Evolutionary conservation across 345 rosid species (phyloP).

Genomic region (Lenwebbia sp.): DNA sequence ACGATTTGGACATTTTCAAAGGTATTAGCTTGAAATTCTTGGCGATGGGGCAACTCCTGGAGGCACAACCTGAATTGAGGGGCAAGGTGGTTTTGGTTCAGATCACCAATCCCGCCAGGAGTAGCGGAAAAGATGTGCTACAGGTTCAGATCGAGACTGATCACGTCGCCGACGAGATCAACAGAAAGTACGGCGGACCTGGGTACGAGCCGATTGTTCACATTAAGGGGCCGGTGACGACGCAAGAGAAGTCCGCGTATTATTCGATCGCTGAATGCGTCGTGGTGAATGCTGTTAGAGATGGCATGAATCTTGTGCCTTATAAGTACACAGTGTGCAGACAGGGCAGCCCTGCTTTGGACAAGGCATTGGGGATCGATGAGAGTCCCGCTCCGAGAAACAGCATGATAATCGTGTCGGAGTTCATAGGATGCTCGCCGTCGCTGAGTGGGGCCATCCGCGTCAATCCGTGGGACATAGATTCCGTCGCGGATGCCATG

Average conservation of each 20-base stretch:
- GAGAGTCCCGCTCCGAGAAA: conserved; percentile 17
- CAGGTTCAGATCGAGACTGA: conserved; percentile 38
- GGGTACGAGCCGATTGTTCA: conserved; percentile 61
- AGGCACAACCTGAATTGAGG: conserved; percentile 22
- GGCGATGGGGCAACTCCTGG: conserved; percentile 60
- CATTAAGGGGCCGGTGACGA: conserved; percentile 38
- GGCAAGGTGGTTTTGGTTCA: conserved; percentile 62
- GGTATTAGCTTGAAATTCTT: conserved; percentile 64
- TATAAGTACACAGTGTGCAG: conserved; percentile 68
- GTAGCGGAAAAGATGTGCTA: conserved; percentile 65
- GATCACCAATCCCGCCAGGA: conserved; percentile 75
- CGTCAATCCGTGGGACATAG: conserved; percentile 79
- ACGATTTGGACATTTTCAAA: conserved; percentile 76
- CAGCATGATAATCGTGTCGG: conserved; percentile 72
- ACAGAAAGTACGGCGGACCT: conserved; percentile 32
- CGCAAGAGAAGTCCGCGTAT: conserved; percentile 56
- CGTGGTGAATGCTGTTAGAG: conserved; percentile 73
- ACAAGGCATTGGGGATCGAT: conserved; percentile 37
- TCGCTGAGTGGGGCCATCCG: conserved; percentile 84
- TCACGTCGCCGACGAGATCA: conserved; percentile 31
- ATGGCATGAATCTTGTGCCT: conserved; percentile 87
- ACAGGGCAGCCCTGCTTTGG: conserved; percentile 57
- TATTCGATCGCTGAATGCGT: conserved; percentile 65
- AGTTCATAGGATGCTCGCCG: conserved; percentile 86
- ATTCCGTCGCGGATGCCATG: conserved; percentile 56